Evolutionary conservation across 2,329 filamentous ascomycete genomes (phyloP), one percentile per base, ranked within the genome.

Genomic region (Dactylellina haptotyla): DNA sequence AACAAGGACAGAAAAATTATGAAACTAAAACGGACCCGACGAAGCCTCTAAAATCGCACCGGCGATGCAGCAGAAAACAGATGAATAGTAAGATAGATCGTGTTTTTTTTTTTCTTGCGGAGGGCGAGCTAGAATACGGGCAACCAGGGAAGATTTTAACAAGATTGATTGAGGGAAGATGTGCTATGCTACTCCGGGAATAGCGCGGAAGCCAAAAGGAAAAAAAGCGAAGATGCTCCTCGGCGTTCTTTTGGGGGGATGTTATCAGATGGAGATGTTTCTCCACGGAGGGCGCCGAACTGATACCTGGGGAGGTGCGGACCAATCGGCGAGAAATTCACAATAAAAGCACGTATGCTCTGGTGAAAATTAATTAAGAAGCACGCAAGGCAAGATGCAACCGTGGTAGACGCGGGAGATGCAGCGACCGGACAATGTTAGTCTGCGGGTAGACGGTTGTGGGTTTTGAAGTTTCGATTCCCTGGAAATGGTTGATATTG

Each of bases 171-270:
- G 57, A 51, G 43, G 26, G 34, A 34, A 39, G 32, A 14, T 26
- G 28, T 5, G 8, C 57, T 57, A 59, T 56, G 43, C 66, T 72
- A 28, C 20, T 39, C 43, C 14, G 34, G 58, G 66, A 64, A 64
- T 64, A 64, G 51, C 66, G 58, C 58, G 50, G 51, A 53, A 41
- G 26, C 23, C 10, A 28, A 20, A 61, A 37, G 32, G 9, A 46
- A 45, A 25, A 30, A 45, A 50, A 18, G n/a, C n/a, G n/a, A n/a
- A n/a, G 6, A 10, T 46, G 39, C 41, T 43, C 43, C 46, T 50
- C 6, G 41, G 41, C 32, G 23, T 57, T 23, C 18, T 50, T 25
- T 32, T 50, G 45, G 45, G 12, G 46, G 46, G 46, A 30, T 12
- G 30, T 20, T 30, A 16, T 6, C 16, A 16, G 14, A 10, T 23